A percentile compares a stretch with the other conserved stretches of the same genome.
phyloP scores from a whole-genome alignment of 345 rosid species.

The Linum usitatissimum region DNA sequence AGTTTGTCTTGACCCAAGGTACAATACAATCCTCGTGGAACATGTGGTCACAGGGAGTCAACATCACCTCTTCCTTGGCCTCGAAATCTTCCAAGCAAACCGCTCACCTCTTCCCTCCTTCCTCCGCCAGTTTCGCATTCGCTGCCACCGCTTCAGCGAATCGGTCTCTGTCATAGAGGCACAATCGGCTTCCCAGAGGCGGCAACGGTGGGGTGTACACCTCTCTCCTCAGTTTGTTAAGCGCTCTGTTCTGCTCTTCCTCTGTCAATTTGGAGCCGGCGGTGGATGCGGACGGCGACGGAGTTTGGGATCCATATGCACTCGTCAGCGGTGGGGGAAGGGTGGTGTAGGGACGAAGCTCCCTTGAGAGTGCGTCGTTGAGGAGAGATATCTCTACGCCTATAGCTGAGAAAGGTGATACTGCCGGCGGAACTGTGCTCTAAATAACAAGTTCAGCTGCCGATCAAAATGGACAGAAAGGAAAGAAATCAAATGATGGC shows the following conservation, averaged over 20 bases:
- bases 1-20: conserved; percentile 56
- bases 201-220: conserved; percentile 51
- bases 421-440: neutral
- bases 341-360: neutral
- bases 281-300: neutral
- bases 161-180: conserved; percentile 44
- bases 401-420: neutral
- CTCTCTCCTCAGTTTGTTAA: conserved; percentile 46
- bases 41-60: conserved; percentile 80
- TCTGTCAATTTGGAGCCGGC: conserved; percentile 15
- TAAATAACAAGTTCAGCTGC: too few relatives aligned
- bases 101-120: conserved; percentile 47
- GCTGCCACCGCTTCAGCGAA: conserved; percentile 3
- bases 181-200: conserved; percentile 28
- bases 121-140: conserved; percentile 21
- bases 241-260: conserved; percentile 25
- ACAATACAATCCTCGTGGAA: conserved; percentile 76
- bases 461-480: too few relatives aligned
- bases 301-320: neutral
- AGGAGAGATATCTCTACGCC: neutral
- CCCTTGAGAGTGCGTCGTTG: neutral
- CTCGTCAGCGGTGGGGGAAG: neutral
- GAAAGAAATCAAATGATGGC: too few relatives aligned
- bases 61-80: conserved; percentile 45
- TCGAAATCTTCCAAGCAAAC: conserved; percentile 84